Base-by-base conservation (phyloP, 2,329 filamentous ascomycete species). In the Talaromyces pinophilus region DNA sequence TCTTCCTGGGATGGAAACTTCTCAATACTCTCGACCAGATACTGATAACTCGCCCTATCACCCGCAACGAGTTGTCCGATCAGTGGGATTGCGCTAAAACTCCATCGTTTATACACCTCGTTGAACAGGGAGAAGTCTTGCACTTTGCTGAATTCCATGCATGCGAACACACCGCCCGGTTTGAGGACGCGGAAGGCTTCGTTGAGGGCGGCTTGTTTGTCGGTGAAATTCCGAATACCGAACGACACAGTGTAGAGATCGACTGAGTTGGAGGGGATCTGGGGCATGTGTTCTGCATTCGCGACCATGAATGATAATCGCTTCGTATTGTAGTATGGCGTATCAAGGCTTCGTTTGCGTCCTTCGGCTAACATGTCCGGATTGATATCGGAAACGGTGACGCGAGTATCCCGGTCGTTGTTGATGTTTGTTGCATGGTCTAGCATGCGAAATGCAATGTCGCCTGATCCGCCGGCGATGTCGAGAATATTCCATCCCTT, bases 191-290 rank as follows among this genome's bases (percentile, higher is more conserved):
- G 88, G 79, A 89, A 89, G 0, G 95, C 95, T 77, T 98, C 93
- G 42, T 84, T 82, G 66, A 99, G 81, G 0, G 94, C 96, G 0
- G 86, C 86, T 59, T 91, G 89, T 76, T 97, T 96, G 81, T 97
- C 89, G 64, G 92, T 95, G 81, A 99, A 99, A 81, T 99, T 99
- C 62, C 95, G 87, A 76, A 99, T 98, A 38, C 95, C 95, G 75
- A 99, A 99, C 0, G 94, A 93, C 2, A 99, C 95, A 0, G 95
- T 99, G 82, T 99, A 99, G 5, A 99, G 85, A 77, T 99, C 95
- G 64, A 98, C 84, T n/a, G 86, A 90, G 74, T 85, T 84, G 72
- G 87, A 83, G 2, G 89, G 84, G 64, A 97, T 86, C 19, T 80
- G 79, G 1, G 81, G 72, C 35, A 98, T 86, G 60, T 87, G 82